These are phyloP conservation scores for Aegilops sharonensis DNA, from an alignment of 176 grass and related monocot species.

Conservation along the genomic window DNA sequence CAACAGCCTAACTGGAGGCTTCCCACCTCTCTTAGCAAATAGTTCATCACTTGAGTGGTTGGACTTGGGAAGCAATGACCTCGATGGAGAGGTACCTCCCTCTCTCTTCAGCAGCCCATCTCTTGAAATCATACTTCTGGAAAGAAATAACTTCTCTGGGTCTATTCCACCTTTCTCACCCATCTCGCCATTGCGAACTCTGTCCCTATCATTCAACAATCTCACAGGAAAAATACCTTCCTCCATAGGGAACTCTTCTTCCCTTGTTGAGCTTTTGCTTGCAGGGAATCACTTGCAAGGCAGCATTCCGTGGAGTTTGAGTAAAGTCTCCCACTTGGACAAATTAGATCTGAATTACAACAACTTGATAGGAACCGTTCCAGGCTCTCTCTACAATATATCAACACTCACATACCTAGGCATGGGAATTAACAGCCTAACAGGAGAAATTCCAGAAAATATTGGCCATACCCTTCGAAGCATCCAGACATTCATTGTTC, in stretches of 20 bases:
- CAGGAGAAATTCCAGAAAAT: slow-evolving; percentile 20
- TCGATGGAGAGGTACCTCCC: slow-evolving; percentile 23
- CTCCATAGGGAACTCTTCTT: slow-evolving; percentile 29
- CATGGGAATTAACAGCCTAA: not conserved
- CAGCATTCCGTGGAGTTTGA: not conserved
- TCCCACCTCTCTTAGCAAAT: slow-evolving; percentile 5
- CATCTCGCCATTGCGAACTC: not conserved
- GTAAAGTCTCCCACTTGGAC: not conserved
- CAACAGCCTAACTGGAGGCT: slow-evolving; percentile 27
- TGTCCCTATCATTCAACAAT: slow-evolving; percentile 11
- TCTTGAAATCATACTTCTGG: not conserved
- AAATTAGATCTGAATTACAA: not conserved
- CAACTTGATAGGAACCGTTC: not conserved
- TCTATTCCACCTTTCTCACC: not conserved
- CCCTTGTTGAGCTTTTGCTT: slow-evolving; percentile 22
- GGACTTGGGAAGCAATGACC: slow-evolving; percentile 9
- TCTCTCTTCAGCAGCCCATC: slow-evolving; percentile 6
- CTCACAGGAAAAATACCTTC: slow-evolving; percentile 38
- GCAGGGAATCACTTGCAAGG: slow-evolving; percentile 1
- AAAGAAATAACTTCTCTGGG: slow-evolving; percentile 11
- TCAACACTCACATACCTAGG: slow-evolving; percentile 6
- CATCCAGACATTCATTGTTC: slow-evolving; percentile 3
- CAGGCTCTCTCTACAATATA: slow-evolving; percentile 36
- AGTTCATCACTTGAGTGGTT: not conserved
- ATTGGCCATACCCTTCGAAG: slow-evolving; percentile 9